phyloP scores from a whole-genome alignment of 768 basidiomycete genomes.

The Suillus weaverae region DNA sequence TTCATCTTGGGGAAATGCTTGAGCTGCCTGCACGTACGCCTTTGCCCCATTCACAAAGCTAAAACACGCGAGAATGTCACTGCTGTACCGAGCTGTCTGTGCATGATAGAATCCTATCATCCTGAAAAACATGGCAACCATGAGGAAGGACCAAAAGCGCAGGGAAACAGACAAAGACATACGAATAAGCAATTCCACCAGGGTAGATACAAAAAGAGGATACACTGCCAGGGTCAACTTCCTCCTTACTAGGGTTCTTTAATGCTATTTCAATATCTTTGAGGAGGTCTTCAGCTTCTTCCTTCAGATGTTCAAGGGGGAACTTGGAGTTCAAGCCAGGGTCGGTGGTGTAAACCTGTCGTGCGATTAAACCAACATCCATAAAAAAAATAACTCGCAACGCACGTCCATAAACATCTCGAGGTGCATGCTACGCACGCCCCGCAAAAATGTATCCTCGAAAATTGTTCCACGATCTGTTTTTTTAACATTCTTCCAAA shows the following conservation, averaged over 20 bases:
- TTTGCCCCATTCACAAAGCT: slow-evolving; percentile 1
- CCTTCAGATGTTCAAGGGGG: slow-evolving; percentile 14
- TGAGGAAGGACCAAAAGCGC: not conserved
- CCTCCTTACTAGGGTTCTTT: not conserved
- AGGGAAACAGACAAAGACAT: not conserved
- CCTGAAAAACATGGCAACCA: not conserved
- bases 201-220: slow-evolving; percentile 20
- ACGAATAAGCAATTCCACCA: slow-evolving; percentile 17
- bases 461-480: slow-evolving; percentile 21
- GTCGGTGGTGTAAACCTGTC: not conserved
- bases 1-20: slow-evolving; percentile 17
- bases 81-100: not conserved
- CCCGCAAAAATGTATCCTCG: slow-evolving; percentile 15
- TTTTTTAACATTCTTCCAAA: slow-evolving; percentile 18
- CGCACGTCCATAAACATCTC: slow-evolving; percentile 1
- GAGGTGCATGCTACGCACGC: slow-evolving; percentile 10
- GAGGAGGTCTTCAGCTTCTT: slow-evolving; percentile 22
- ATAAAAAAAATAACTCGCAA: not conserved
- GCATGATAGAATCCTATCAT: slow-evolving; percentile 9
- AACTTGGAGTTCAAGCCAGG: slow-evolving; percentile 11
- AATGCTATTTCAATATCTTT: slow-evolving; percentile 6
- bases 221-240: slow-evolving; percentile 11
- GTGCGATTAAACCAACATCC: not conserved
- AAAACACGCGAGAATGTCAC: not conserved
- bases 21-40: slow-evolving; percentile 16